phyloP scores from a whole-genome alignment of 805 yeast species.

The Candida ovalis region DNA sequence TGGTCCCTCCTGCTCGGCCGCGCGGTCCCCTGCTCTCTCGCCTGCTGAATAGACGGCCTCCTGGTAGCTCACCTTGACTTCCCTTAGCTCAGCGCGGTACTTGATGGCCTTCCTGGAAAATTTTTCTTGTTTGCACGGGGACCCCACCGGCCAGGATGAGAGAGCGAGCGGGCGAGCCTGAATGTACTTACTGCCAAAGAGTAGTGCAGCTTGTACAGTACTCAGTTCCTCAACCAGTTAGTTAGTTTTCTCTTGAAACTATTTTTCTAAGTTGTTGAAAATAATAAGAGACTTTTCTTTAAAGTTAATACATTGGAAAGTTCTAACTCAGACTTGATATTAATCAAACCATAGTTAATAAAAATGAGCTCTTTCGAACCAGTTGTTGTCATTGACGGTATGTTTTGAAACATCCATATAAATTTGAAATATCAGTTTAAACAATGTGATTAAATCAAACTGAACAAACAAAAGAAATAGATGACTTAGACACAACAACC shows the following conservation, averaged over 20 bases:
- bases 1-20: too few relatives aligned
- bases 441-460: too few relatives aligned
- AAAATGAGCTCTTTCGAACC: conserved; percentile 87
- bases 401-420: conserved; percentile 26
- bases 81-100: background rate
- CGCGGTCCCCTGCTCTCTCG: too few relatives aligned
- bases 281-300: background rate
- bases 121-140: background rate
- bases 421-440: background rate
- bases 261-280: background rate
- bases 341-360: conserved; percentile 12
- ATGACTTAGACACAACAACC: background rate
- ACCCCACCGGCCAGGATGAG: background rate
- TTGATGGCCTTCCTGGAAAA: background rate
- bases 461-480: too few relatives aligned
- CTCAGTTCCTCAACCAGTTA: background rate
- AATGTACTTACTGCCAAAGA: background rate
- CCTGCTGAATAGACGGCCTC: too few relatives aligned
- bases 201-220: background rate
- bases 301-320: background rate
- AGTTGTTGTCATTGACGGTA: conserved; percentile 97
- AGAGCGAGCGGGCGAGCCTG: background rate
- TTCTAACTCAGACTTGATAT: conserved; percentile 8
- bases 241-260: background rate
- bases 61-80: too few relatives aligned